These are phyloP conservation scores for Fallopia convolvulus DNA, from an alignment of 148 eudicot species.

Conservation along the genomic window DNA sequence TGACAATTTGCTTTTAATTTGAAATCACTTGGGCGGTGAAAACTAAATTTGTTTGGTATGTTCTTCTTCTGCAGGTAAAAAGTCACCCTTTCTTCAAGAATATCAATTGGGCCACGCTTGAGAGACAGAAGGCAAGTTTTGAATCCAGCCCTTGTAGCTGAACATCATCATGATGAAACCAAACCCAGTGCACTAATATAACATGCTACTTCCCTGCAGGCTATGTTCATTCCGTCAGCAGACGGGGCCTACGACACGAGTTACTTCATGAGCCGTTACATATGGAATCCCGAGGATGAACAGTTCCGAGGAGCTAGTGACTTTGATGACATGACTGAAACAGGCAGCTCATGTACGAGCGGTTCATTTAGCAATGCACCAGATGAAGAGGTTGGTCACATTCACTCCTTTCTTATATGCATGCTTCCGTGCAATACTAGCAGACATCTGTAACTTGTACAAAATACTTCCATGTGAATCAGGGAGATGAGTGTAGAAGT, in stretches of 20 bases:
- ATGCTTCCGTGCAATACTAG: neutral
- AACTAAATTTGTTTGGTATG: slow-evolving; percentile 2
- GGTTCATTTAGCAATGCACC: slow-evolving; percentile 59
- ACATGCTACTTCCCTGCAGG: slow-evolving; percentile 38
- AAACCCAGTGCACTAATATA: slow-evolving; percentile 9
- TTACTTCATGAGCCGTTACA: slow-evolving; percentile 95
- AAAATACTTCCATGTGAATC: slow-evolving; percentile 11
- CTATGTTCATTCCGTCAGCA: slow-evolving; percentile 85
- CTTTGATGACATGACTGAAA: slow-evolving; percentile 75
- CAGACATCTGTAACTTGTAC: neutral
- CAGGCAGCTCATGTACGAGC: slow-evolving; percentile 77
- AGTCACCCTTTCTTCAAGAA: slow-evolving; percentile 69
- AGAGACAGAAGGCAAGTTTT: slow-evolving; percentile 74
- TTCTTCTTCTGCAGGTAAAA: slow-evolving; percentile 53
- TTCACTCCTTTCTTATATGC: neutral
- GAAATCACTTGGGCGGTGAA: neutral
- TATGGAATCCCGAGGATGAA: slow-evolving; percentile 93
- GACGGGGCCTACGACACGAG: slow-evolving; percentile 86
- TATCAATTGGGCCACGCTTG: slow-evolving; percentile 91
- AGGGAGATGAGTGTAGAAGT: slow-evolving; percentile 89
- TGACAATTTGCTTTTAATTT: slow-evolving; percentile 5
- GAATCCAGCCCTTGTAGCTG: neutral
- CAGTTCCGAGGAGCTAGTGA: slow-evolving; percentile 81
- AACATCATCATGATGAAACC: neutral
- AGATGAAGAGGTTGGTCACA: slow-evolving; percentile 76